These are phyloP conservation scores for Helicocarpus griseus DNA, from an alignment of 2,329 filamentous ascomycete species.

Conservation along the genomic window DNA sequence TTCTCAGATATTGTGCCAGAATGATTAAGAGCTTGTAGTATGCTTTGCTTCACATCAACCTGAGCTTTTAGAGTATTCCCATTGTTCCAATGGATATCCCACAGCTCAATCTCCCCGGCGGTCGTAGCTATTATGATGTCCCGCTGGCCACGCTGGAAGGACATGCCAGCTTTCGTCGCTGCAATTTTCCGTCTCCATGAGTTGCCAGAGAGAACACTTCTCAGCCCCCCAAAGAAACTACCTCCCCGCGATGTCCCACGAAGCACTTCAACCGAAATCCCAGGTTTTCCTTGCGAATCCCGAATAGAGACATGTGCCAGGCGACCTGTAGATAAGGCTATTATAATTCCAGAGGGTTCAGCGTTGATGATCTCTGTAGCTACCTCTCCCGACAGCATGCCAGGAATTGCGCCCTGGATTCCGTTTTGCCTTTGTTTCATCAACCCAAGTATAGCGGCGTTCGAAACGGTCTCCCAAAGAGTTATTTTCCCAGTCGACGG, in stretches of 20 bases:
- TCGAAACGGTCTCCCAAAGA: slow-evolving; percentile 94
- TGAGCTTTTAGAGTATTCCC: slow-evolving; percentile 67
- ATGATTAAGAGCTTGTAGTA: slow-evolving; percentile 54
- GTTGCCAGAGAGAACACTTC: slow-evolving; percentile 61
- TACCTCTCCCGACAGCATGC: slow-evolving; percentile 68
- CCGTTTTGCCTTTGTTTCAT: slow-evolving; percentile 73
- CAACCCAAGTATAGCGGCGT: slow-evolving; percentile 71
- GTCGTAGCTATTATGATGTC: slow-evolving; percentile 71
- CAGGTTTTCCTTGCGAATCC: slow-evolving; percentile 77
- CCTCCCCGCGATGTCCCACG: slow-evolving; percentile 48
- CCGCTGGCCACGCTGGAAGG: slow-evolving; percentile 67
- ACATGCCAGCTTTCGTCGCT: slow-evolving; percentile 65
- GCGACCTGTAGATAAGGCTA: slow-evolving; percentile 76
- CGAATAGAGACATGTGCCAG: slow-evolving; percentile 78
- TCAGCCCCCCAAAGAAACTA: slow-evolving; percentile 68
- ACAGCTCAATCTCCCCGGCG: slow-evolving; percentile 69
- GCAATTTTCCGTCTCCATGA: slow-evolving; percentile 67
- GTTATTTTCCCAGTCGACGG: slow-evolving; percentile 74
- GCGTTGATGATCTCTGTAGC: slow-evolving; percentile 70
- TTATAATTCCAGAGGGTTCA: slow-evolving; percentile 76
- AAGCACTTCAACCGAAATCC: slow-evolving; percentile 68
- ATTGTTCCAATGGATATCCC: slow-evolving; percentile 82
- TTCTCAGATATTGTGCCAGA: slow-evolving; percentile 41
- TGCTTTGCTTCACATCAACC: slow-evolving; percentile 56
- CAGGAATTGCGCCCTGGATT: slow-evolving; percentile 63